Conservation (phyloP, 176 grass and related monocot genomes). For the Cenchrus purpureus region DNA sequence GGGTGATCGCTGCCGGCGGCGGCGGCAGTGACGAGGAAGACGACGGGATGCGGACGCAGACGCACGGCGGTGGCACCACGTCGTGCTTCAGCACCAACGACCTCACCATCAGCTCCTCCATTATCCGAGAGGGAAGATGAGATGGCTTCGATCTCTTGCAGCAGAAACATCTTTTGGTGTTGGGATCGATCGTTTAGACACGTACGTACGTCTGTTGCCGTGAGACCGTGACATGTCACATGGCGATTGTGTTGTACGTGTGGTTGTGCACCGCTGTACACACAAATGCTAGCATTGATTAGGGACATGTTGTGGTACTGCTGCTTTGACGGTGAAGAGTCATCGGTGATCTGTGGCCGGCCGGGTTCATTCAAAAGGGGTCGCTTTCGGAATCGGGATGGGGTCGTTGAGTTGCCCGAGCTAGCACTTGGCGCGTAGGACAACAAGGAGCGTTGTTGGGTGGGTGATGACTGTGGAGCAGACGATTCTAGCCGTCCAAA, state of each 20-base stretch:
- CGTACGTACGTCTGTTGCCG: neutral
- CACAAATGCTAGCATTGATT: conserved; percentile 4
- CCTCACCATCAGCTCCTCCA: conserved; percentile 48
- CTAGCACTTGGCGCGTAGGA: neutral
- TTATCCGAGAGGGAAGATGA: conserved; percentile 27
- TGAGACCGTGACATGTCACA: conserved; percentile 4
- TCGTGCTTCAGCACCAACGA: conserved; percentile 53
- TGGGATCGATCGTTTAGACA: neutral
- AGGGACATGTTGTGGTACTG: neutral
- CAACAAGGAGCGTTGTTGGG: neutral
- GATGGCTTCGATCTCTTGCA: neutral
- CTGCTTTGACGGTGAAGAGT: conserved; percentile 16
- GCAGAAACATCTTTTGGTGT: neutral
- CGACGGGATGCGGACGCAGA: neutral
- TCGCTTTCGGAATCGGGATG: neutral
- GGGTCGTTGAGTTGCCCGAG: neutral
- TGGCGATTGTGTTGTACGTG: neutral
- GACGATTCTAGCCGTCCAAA: neutral
- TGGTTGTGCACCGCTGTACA: conserved; percentile 10
- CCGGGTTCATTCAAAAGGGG: neutral
- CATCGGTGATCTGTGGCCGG: neutral
- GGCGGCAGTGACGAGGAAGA: neutral
- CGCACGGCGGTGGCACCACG: neutral
- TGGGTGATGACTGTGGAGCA: neutral
- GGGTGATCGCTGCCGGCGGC: neutral